Base-by-base conservation (phyloP, 345 rosid species). In the Linum tenue region DNA sequence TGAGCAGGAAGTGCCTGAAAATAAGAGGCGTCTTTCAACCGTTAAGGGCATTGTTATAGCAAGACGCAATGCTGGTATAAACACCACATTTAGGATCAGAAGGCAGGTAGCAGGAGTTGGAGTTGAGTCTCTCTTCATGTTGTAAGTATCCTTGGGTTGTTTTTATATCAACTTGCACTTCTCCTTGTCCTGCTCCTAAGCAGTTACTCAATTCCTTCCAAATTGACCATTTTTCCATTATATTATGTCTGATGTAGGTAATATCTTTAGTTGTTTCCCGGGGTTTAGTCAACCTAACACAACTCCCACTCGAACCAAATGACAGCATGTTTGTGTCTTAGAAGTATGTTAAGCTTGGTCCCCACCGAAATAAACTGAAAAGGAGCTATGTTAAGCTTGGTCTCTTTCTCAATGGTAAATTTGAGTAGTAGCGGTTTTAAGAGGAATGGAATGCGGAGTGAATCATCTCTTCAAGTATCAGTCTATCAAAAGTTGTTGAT, bases 91-190 rank as follows among this genome's bases (percentile, higher is more conserved):
- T 74, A 82, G 96, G 69, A 76, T 91, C 43, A 85, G 97, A 81
- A 94, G 99, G 73, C 84, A 83, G 37, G 99, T 90, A 55, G 96
- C 94, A 14, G 96, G 97, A 22, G 86, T 90, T 64, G 97, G 96
- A 14, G 92, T 88, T 51, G 97, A 94, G 73, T 85, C 95, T 61
- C 86, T 94, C 77, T 84, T 83, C 56, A 97, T 86, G 15, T 77
- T 94, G 99, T 90, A 76, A 90, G 97, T 80, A 59, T 31, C 38
- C 51, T 60, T 66, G 9, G 35, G 53, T 53, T 12, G 16, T 39
- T 48, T 66, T 22, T 22, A 3, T 59, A n/a, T 61, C 16, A 58
- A 10, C 55, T 22, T 22, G 31, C 31, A 22, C 12, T 48, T 48
- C 14, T 12, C 15, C 53, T 48, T 48, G 9, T 48, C 3, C 53